phyloP scores from a whole-genome alignment of 1,139 yeast genomes.

The Magnusiomyces fungicola region DNA sequence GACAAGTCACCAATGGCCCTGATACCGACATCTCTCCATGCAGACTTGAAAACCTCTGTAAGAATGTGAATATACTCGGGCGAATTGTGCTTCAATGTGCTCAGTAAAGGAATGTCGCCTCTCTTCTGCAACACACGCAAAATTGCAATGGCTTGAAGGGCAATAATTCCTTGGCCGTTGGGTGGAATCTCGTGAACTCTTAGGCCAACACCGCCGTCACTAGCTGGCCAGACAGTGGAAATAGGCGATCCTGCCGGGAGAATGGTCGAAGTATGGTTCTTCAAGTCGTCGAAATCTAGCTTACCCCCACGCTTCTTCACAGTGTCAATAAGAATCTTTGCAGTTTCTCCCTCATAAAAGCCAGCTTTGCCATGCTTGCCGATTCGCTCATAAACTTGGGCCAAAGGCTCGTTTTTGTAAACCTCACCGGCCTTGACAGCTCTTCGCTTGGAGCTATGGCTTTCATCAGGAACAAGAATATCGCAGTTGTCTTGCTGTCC shows the following conservation, averaged over 20 bases:
- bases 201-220: conserved; percentile 18
- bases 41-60: conserved; percentile 63
- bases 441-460: conserved; percentile 17
- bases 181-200: conserved; percentile 73
- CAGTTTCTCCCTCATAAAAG: conserved; percentile 62
- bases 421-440: conserved; percentile 60
- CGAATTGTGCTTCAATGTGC: conserved; percentile 54
- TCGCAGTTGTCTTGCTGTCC: not conserved
- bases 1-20: conserved; percentile 49
- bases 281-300: conserved; percentile 49
- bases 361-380: conserved; percentile 56
- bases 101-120: conserved; percentile 40
- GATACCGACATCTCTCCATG: conserved; percentile 54
- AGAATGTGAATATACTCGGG: conserved; percentile 61
- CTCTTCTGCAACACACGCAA: conserved; percentile 44
- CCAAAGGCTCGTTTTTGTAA: conserved; percentile 47
- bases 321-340: conserved; percentile 54
- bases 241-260: conserved; percentile 47
- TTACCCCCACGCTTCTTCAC: conserved; percentile 50
- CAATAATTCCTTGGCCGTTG: conserved; percentile 73
- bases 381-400: conserved; percentile 46
- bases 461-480: not conserved
- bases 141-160: conserved; percentile 59
- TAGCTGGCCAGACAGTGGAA: not conserved
- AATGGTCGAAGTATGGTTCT: conserved; percentile 48